These are phyloP conservation scores for Eimeria praecox DNA, from an alignment of 169 alveolate genomes.

Conservation along the genomic window DNA sequence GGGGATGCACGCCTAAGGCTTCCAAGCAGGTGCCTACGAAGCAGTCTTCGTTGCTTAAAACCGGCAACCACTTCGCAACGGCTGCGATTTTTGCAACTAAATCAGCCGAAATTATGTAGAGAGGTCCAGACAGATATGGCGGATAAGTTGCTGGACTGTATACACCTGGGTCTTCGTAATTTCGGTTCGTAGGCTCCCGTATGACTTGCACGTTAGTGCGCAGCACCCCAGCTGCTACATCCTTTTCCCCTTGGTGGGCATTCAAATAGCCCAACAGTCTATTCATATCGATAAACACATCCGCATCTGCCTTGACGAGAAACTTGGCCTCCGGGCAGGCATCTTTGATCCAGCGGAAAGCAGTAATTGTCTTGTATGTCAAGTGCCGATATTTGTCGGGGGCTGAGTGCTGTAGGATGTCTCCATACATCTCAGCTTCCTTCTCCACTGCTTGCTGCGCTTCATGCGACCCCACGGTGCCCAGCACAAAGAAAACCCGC, in stretches of 20 bases:
- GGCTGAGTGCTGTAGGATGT: constrained; percentile 37
- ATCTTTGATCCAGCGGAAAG: constrained; percentile 22
- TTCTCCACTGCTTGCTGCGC: not conserved
- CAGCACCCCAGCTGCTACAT: constrained; percentile 33
- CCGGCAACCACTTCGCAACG: not conserved
- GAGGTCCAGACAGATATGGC: constrained; percentile 36
- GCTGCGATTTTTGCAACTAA: constrained; percentile 7
- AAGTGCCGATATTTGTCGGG: constrained; percentile 8
- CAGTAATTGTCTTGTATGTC: constrained; percentile 24
- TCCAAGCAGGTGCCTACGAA: constrained; percentile 37
- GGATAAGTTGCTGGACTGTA: not conserved
- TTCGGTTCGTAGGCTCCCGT: constrained; percentile 11
- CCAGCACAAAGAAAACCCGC: constrained; percentile 34
- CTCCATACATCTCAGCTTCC: constrained; percentile 6
- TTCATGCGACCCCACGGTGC: not conserved
- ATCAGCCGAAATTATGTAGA: constrained; percentile 1
- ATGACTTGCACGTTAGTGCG: not conserved
- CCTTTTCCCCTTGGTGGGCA: not conserved
- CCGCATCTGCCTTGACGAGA: constrained; percentile 40
- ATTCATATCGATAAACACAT: not conserved
- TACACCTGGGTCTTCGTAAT: constrained; percentile 17
- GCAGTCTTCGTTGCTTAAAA: constrained; percentile 52
- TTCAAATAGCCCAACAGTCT: not conserved
- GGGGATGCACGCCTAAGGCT: constrained; percentile 20
- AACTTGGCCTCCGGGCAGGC: constrained; percentile 26